Evolutionary conservation across 2,329 filamentous ascomycete genomes (phyloP), one percentile per base, ranked within the genome.

Genomic region (Pyrenophora graminea): DNA sequence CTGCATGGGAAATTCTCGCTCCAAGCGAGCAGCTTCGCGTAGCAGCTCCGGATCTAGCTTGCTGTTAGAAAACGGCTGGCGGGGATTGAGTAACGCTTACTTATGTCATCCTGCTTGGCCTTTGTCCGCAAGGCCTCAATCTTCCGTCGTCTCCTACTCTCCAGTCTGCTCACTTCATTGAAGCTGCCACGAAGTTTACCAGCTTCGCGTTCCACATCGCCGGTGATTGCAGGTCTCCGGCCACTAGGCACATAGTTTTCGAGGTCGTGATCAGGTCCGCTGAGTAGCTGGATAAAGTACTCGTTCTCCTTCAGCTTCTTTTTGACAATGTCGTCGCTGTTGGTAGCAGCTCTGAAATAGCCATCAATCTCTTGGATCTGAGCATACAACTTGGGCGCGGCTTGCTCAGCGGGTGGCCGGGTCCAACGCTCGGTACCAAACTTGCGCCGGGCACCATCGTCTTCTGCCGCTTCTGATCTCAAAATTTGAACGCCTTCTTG

Each of bases 161-260:
- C 93, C 1, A 97, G 80, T 12, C 91, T 84, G 48, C 84, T 85
- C 2, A 96, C 84, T 58, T 97, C 92, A 69, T 95, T 96, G 66
- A 96, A 86, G 8, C 85, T 86, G 27, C 86, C 86, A 13, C 94
- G 85, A 38, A 99, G 77, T 52, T 85, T 85, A 40, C 85, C 88
- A 10, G 92, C 87, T 51, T 92, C 89, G 7, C 85, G 82, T 70
- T 95, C 91, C 6, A 97, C 82, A 21, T 87, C 83, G 18, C 92
- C 86, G 1, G 90, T 90, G 53, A 96, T 89, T 34, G 86, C 86
- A 6, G 88, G 86, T 49, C 88, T 84, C 39, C 90, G 82, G 59
- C 89, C 94, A 45, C 89, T 93, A 0, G 94, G 94, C 1, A 99
- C 92, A 64, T 89, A 96, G 43, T 92, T 88, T 73, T 96, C 88